phyloP scores from a whole-genome alignment of 176 grass and related monocot species.

The Cymbopogon citratus region DNA sequence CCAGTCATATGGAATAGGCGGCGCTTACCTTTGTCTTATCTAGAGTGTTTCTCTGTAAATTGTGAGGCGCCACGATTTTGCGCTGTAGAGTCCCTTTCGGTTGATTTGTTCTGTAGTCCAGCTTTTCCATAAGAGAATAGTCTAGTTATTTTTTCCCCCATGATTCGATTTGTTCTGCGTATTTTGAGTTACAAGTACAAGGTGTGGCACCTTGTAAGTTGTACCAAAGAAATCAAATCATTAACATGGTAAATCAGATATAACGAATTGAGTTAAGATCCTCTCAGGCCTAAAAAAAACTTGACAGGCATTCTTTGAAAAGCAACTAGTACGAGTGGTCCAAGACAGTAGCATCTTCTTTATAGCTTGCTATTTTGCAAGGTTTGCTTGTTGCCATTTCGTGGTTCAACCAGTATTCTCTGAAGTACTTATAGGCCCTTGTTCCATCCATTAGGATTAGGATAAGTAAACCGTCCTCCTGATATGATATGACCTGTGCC shows the following conservation, averaged over 20 bases:
- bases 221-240: slow-evolving; percentile 8
- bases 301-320: slow-evolving; percentile 18
- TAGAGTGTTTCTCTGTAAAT: neutral
- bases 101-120: neutral
- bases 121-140: neutral
- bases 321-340: slow-evolving; percentile 17
- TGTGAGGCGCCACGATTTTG: neutral
- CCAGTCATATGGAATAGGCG: neutral
- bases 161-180: neutral
- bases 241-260: slow-evolving; percentile 21
- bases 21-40: neutral
- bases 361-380: slow-evolving; percentile 17
- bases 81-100: neutral
- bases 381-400: slow-evolving; percentile 26
- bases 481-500: slow-evolving; percentile 20
- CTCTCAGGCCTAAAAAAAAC: slow-evolving; percentile 10
- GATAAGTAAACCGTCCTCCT: slow-evolving; percentile 10
- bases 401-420: slow-evolving; percentile 20
- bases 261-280: slow-evolving; percentile 3
- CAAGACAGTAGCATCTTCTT: neutral
- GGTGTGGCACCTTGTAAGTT: neutral
- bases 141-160: neutral
- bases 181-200: slow-evolving; percentile 3
- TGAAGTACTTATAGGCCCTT: slow-evolving; percentile 21
- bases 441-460: slow-evolving; percentile 25